Conservation (phyloP, 148 eudicot species). For the Pharnaceum exiguum region DNA sequence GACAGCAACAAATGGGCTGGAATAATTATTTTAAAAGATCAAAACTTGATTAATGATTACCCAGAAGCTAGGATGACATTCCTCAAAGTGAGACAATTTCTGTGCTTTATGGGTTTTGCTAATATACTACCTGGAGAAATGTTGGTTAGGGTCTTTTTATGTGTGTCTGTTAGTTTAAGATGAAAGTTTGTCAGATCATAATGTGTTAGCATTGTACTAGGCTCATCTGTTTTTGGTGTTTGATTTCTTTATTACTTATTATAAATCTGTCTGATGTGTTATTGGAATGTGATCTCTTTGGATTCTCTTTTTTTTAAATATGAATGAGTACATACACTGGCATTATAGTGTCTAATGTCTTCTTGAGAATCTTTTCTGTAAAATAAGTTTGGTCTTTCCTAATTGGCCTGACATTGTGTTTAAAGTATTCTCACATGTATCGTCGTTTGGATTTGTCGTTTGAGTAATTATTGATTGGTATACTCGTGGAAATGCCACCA, state of each 20-base stretch:
- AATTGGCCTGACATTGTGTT: slow-evolving; percentile 17
- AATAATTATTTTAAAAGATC: neutral
- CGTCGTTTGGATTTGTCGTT: slow-evolving; percentile 16
- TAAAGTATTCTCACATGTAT: slow-evolving; percentile 13
- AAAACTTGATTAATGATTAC: slow-evolving; percentile 2
- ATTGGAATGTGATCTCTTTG: slow-evolving; percentile 26
- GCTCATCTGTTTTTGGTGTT: neutral
- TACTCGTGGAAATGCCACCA: slow-evolving; percentile 13
- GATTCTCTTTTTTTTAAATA: slow-evolving; percentile 4
- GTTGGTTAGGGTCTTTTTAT: neutral
- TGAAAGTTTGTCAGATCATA: neutral
- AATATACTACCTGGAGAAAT: neutral
- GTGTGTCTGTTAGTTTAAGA: neutral
- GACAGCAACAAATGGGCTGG: slow-evolving; percentile 7
- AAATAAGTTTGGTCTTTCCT: slow-evolving; percentile 20
- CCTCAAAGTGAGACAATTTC: slow-evolving; percentile 7
- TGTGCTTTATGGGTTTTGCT: neutral
- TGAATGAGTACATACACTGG: slow-evolving; percentile 12
- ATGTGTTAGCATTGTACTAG: neutral
- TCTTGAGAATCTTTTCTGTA: slow-evolving; percentile 23
- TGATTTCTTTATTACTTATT: slow-evolving; percentile 5
- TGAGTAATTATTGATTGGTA: slow-evolving; percentile 19
- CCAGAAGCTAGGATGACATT: slow-evolving; percentile 9
- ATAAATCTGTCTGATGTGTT: slow-evolving; percentile 22
- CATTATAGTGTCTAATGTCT: slow-evolving; percentile 29